Evolutionary conservation across 2,329 filamentous ascomycete genomes (phyloP), one percentile per base, ranked within the genome.

Genomic region (Nothophaeocryptopus gaeumannii): DNA sequence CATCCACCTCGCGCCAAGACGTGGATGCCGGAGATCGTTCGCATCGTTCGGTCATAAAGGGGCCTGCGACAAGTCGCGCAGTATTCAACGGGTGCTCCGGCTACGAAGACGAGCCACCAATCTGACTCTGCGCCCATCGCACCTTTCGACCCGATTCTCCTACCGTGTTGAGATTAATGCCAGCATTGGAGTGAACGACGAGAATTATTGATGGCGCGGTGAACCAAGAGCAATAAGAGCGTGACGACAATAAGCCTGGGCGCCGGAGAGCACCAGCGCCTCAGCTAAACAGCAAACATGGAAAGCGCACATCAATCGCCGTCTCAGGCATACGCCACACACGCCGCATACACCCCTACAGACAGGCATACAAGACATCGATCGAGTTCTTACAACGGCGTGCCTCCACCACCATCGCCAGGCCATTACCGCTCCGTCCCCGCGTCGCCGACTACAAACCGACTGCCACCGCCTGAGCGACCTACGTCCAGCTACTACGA

Each of bases 401-500:
- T 57, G 31, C 60, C 62, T 33, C 58, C 53, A 33, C 55, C 59
- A 42, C 62, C 56, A 37, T 61, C 62, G 43, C 64, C 62, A 50
- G 60, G 49, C 26, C 58, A 61, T 33, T 62, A 63, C 54, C 59
- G 56, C 52, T 65, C 59, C 49, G 64, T 68, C 45, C 72, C 72
- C 34, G 50, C 64, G 37, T 68, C 70, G 35, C 68, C 71, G 11
- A 63, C 56, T 26, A 54, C 68, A 46, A 61, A 68, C 56, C 68
- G 68, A 54, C 66, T 72, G 39, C 71, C 70, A 30, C 57, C 61
- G 13, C 53, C 60, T 14, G 69, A 55, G 46, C 71, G 71, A 14
- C 62, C 69, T n/a, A 60, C 66, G 13, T 70, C 72, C 46, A 70
- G 70, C 61, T 77, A 76, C 67, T 77, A 77, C 67, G 75, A 77